Percentiles rank a stretch among this genome's conserved stretches.
Conservation (phyloP, 495 filamentous ascomycete genomes). For the Aspergillus wentii region DNA sequence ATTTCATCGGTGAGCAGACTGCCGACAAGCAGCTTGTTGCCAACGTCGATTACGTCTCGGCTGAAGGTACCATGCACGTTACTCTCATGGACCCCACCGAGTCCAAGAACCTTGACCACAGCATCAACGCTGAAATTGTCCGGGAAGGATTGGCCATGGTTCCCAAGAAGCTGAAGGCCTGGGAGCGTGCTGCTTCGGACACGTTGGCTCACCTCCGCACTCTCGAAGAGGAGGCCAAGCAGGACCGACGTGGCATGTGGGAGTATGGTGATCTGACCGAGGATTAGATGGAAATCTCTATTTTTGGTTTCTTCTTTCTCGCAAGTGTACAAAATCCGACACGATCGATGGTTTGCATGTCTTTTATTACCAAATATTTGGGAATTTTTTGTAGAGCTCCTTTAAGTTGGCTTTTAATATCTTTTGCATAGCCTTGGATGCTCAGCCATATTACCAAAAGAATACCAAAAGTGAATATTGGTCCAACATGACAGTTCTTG, state of each 20-base stretch:
- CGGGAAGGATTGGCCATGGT: constrained; percentile 84
- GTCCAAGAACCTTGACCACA: constrained; percentile 61
- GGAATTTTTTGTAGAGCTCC: neutral
- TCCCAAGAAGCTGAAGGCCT: constrained; percentile 79
- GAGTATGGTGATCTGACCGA: constrained; percentile 95
- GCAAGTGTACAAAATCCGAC: constrained; percentile 5
- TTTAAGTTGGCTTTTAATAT: neutral
- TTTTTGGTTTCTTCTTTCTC: constrained; percentile 7
- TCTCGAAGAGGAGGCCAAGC: constrained; percentile 71
- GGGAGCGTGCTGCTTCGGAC: constrained; percentile 72
- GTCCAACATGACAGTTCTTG: too few relatives aligned
- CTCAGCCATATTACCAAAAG: too few relatives aligned
- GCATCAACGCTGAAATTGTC: constrained; percentile 81
- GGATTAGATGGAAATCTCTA: constrained; percentile 49
- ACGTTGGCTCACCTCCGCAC: constrained; percentile 61
- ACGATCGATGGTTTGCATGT: neutral
- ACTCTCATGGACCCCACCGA: constrained; percentile 73
- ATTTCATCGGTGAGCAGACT: constrained; percentile 63
- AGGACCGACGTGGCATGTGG: constrained; percentile 80
- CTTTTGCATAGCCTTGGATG: neutral
- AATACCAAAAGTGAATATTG: too few relatives aligned
- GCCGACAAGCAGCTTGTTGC: constrained; percentile 71
- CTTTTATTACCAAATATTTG: neutral
- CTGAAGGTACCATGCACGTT: constrained; percentile 73
- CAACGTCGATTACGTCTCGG: constrained; percentile 76